Conservation (phyloP, 345 rosid genomes). For the Hibiscus trionum region DNA sequence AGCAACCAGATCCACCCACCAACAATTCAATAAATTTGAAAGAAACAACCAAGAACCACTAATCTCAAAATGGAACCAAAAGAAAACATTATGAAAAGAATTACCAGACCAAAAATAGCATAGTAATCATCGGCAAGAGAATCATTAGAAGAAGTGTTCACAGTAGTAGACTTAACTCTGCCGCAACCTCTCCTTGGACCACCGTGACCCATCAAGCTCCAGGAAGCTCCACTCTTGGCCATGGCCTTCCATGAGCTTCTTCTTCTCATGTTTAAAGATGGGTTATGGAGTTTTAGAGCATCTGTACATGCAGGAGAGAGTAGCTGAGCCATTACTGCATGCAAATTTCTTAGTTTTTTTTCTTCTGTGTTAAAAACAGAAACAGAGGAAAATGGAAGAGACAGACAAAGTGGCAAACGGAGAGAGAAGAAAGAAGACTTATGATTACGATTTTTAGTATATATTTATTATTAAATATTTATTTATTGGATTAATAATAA, state of each 20-base stretch:
- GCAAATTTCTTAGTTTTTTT: neutral
- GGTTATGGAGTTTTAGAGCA: constrained; percentile 48
- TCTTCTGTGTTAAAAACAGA: neutral
- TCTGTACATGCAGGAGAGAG: constrained; percentile 71
- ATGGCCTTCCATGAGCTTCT: constrained; percentile 34
- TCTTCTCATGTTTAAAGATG: constrained; percentile 21
- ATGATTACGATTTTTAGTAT: neutral
- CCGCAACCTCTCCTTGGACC: constrained; percentile 28
- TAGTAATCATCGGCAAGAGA: constrained; percentile 76
- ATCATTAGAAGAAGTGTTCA: constrained; percentile 34
- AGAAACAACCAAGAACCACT: neutral
- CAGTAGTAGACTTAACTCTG: constrained; percentile 49
- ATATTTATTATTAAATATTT: neutral
- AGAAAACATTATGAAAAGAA: neutral
- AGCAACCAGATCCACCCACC: neutral
- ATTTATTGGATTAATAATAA: neutral
- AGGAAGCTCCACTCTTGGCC: constrained; percentile 10
- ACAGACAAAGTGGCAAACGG: neutral
- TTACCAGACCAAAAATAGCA: constrained; percentile 82
- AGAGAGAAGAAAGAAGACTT: neutral
- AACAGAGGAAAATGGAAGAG: neutral
- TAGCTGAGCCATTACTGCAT: constrained; percentile 60
- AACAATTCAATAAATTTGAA: neutral
- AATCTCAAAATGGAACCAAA: neutral
- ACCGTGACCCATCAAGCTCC: constrained; percentile 23